Percentiles rank a stretch among this genome's conserved stretches.
Evolutionary conservation across 2,329 filamentous ascomycete species (phyloP).

Genomic region (Biscogniauxia mediterranea): DNA sequence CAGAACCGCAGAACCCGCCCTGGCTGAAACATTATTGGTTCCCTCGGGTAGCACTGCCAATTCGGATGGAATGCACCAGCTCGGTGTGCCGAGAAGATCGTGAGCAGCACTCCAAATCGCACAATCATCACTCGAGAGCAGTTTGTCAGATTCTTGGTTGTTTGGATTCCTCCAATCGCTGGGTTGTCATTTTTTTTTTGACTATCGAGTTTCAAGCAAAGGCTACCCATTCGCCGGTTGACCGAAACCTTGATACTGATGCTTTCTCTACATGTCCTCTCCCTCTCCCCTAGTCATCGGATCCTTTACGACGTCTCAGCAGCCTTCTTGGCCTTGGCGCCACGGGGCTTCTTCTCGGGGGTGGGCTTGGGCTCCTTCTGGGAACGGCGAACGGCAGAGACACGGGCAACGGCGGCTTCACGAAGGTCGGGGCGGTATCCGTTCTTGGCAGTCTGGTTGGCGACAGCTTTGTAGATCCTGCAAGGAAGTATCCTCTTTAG

Average conservation of each 20-base stretch:
- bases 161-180: conserved; percentile 15
- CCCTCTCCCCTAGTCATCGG: conserved; percentile 13
- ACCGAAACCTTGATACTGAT: conserved; percentile 16
- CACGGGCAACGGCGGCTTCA: conserved; percentile 77
- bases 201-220: conserved; percentile 25
- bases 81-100: not conserved
- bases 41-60: not conserved
- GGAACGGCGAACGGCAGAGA: conserved; percentile 77
- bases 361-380: conserved; percentile 76
- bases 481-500: conserved; percentile 6
- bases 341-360: conserved; percentile 72
- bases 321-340: conserved; percentile 76
- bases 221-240: conserved; percentile 20
- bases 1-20: not conserved
- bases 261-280: conserved; percentile 17
- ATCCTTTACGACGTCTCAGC: conserved; percentile 45
- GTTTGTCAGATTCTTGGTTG: conserved; percentile 3
- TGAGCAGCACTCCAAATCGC: not conserved
- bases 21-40: not conserved
- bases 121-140: conserved; percentile 11
- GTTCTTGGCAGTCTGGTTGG: conserved; percentile 76
- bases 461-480: conserved; percentile 87
- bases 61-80: not conserved
- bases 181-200: conserved; percentile 14
- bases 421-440: conserved; percentile 83